These are phyloP conservation scores for Neonectria faginata DNA, from an alignment of 2,329 filamentous ascomycete genomes.

Conservation along the genomic window DNA sequence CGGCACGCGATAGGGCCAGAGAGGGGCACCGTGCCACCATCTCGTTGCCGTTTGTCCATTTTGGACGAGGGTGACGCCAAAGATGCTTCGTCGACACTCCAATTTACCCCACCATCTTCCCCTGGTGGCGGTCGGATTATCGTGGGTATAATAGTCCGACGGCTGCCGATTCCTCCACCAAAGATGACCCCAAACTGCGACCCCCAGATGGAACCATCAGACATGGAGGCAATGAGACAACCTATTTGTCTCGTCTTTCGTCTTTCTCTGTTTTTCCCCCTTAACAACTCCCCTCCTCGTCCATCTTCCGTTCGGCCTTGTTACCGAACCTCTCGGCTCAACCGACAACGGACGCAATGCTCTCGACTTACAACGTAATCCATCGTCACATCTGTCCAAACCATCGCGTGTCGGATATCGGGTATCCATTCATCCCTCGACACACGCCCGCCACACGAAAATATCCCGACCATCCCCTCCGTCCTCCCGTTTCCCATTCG, in stretches of 20 bases:
- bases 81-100: constrained; percentile 1
- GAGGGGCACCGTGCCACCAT: constrained; percentile 3
- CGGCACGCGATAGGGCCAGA: constrained; percentile 35
- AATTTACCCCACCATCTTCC: constrained; percentile 30
- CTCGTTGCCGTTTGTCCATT: constrained; percentile 20
- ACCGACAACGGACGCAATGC: constrained; percentile 15
- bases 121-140: constrained; percentile 35
- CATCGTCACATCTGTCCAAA: constrained; percentile 3
- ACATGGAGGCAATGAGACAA: constrained; percentile 17
- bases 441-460: constrained; percentile 20
- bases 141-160: constrained; percentile 38
- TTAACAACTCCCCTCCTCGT: too few relatives aligned
- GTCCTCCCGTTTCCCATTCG: not conserved
- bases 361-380: not conserved
- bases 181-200: constrained; percentile 28
- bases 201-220: constrained; percentile 3
- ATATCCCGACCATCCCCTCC: constrained; percentile 3
- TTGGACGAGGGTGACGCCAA: constrained; percentile 21
- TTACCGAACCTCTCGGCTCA: constrained; percentile 6
- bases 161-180: constrained; percentile 44
- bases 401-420: constrained; percentile 37
- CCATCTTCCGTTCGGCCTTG: constrained; percentile 14
- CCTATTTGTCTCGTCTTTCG: not conserved
- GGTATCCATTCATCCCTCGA: constrained; percentile 18
- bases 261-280: too few relatives aligned